Conservation (phyloP, 1,284 basidiomycete species). For the Erythrobasidium hasegawianum region DNA sequence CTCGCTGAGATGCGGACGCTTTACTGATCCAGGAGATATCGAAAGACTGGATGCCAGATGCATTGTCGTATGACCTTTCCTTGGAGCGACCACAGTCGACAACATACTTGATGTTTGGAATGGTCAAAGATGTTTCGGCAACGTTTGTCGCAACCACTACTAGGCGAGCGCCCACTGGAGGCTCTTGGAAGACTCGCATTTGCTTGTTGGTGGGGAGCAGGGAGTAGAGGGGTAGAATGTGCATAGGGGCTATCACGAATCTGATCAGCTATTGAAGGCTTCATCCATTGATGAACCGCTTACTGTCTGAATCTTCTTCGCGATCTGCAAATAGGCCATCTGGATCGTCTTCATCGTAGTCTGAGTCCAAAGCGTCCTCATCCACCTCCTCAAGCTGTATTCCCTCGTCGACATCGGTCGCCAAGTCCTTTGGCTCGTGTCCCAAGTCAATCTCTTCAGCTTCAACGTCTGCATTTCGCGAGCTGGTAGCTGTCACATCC, state of each 20-base stretch:
- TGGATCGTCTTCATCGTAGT: slow-evolving; percentile 46
- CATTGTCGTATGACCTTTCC: slow-evolving; percentile 66
- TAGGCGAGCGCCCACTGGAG: slow-evolving; percentile 61
- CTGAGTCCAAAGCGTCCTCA: slow-evolving; percentile 39
- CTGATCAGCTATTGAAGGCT: not conserved
- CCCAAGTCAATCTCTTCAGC: slow-evolving; percentile 79
- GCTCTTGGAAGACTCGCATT: slow-evolving; percentile 66
- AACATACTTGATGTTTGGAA: slow-evolving; percentile 71
- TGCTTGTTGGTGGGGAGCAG: slow-evolving; percentile 68
- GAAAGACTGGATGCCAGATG: slow-evolving; percentile 66
- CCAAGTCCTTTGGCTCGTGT: slow-evolving; percentile 51
- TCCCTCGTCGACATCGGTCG: slow-evolving; percentile 60
- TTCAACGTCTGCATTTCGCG: slow-evolving; percentile 59
- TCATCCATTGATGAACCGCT: not conserved
- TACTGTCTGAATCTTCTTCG: slow-evolving; percentile 52
- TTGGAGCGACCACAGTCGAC: slow-evolving; percentile 72
- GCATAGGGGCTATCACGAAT: slow-evolving; percentile 57
- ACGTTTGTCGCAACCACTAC: slow-evolving; percentile 74
- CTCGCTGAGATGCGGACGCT: slow-evolving; percentile 66
- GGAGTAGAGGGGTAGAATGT: slow-evolving; percentile 70
- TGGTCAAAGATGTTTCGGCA: slow-evolving; percentile 73
- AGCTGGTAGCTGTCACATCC: not conserved
- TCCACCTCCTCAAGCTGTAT: slow-evolving; percentile 53
- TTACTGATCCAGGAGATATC: slow-evolving; percentile 71
- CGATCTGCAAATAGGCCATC: slow-evolving; percentile 35